phyloP scores from a whole-genome alignment of 139 green algal species.

The Chlamydomonas schloesseri region DNA sequence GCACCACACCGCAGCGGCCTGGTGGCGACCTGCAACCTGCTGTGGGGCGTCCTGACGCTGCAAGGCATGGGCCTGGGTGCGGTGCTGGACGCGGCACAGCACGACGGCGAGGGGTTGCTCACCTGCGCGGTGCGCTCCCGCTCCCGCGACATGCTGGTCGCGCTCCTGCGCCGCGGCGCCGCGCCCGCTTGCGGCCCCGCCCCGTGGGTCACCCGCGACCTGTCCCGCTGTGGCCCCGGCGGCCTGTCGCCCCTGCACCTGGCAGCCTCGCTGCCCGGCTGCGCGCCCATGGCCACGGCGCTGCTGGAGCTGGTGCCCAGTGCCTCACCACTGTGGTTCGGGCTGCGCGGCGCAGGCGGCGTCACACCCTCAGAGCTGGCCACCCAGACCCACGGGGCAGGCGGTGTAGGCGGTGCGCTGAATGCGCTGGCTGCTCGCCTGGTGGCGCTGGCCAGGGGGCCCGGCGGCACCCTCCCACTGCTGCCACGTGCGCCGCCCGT shows the following conservation, averaged over 20 bases:
- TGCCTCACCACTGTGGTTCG: neutral
- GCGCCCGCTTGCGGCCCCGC: neutral
- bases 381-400: neutral
- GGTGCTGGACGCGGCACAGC: neutral
- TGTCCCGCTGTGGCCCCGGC: neutral
- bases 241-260: conserved; percentile 28
- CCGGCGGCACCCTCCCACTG: neutral
- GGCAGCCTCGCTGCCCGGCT: conserved; percentile 4
- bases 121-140: conserved; percentile 14
- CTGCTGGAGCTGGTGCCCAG: neutral
- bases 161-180: neutral
- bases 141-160: neutral
- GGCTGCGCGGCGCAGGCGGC: neutral
- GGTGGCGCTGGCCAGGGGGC: no score
- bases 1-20: conserved; percentile 27
- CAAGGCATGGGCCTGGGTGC: neutral
- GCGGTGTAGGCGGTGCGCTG: neutral
- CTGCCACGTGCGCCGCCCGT: no score
- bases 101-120: conserved; percentile 35
- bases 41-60: conserved; percentile 1
- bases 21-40: neutral
- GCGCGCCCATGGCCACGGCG: neutral
- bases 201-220: neutral
- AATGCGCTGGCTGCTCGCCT: neutral
- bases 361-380: neutral